Conservation (phyloP, 2,329 filamentous ascomycete genomes). For the Ophiognomonia clavigignenti-juglandacearum region DNA sequence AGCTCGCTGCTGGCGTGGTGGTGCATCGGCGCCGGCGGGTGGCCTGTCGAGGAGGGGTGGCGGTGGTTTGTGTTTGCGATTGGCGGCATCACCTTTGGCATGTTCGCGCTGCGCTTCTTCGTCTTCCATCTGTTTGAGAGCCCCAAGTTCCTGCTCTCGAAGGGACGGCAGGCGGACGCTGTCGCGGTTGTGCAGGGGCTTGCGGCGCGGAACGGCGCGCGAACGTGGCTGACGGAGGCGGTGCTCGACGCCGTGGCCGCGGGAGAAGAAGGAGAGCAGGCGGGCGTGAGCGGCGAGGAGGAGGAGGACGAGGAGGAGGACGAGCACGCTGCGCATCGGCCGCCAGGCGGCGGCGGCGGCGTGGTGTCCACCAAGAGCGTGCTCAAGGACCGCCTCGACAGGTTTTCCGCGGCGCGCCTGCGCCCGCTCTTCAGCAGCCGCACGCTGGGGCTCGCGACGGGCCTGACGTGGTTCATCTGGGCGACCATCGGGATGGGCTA, state of each 20-base stretch:
- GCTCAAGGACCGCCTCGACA: constrained; percentile 54
- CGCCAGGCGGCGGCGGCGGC: not conserved
- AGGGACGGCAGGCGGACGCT: constrained; percentile 72
- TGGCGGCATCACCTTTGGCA: constrained; percentile 66
- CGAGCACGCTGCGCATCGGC: no score
- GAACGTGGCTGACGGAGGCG: constrained; percentile 73
- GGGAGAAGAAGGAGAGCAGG: constrained; percentile 33
- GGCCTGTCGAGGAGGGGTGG: constrained; percentile 69
- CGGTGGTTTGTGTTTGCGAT: constrained; percentile 67
- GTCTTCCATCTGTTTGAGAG: constrained; percentile 80
- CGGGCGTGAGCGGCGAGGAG: constrained; percentile 13
- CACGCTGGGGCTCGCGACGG: constrained; percentile 46
- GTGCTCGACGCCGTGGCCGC: constrained; percentile 56
- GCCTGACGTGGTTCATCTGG: constrained; percentile 74
- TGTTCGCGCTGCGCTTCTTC: constrained; percentile 76
- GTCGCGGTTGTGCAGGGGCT: constrained; percentile 77
- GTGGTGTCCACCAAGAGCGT: constrained; percentile 31
- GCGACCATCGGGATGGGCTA: constrained; percentile 80
- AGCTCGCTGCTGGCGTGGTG: constrained; percentile 71
- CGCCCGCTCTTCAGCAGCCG: constrained; percentile 58
- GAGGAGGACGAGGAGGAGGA: not conserved
- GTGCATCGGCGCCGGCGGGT: constrained; percentile 67
- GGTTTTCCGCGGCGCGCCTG: constrained; percentile 64
- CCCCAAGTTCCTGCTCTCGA: constrained; percentile 74
- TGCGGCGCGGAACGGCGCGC: constrained; percentile 63